A percentile compares a stretch with the other conserved stretches of the same genome.
phyloP scores from a whole-genome alignment of 2,329 filamentous ascomycete species.

The Akanthomyces dipterigenus region DNA sequence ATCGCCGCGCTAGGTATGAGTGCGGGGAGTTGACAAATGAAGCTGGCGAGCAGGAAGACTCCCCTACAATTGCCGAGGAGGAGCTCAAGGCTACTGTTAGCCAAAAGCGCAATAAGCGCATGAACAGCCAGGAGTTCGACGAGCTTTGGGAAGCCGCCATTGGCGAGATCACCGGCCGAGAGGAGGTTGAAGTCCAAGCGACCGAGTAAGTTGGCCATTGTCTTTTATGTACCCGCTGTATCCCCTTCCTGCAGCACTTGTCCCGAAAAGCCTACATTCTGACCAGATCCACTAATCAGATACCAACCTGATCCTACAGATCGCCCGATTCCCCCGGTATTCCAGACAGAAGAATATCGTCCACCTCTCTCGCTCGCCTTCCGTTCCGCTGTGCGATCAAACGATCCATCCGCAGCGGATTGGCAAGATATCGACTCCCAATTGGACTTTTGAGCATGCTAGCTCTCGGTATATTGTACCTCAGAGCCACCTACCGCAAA shows the following conservation, averaged over 20 bases:
- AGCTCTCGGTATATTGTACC: constrained; percentile 51
- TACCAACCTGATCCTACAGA: constrained; percentile 66
- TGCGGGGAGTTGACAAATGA: constrained; percentile 68
- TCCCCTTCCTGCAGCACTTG: background rate
- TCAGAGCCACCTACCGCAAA: constrained; percentile 54
- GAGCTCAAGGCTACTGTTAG: constrained; percentile 72
- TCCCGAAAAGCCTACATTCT: constrained; percentile 29
- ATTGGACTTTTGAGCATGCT: constrained; percentile 60
- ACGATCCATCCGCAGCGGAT: constrained; percentile 67
- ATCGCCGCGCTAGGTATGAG: constrained; percentile 82
- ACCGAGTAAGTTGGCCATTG: constrained; percentile 43
- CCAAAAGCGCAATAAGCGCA: constrained; percentile 70
- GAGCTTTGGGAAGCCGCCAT: constrained; percentile 74
- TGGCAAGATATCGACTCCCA: constrained; percentile 83
- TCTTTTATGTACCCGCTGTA: constrained; percentile 16
- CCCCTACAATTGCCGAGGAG: constrained; percentile 56
- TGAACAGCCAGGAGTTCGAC: constrained; percentile 85
- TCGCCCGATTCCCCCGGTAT: constrained; percentile 55
- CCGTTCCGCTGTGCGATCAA: constrained; percentile 76
- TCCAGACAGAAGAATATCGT: constrained; percentile 61
- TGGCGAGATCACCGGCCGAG: constrained; percentile 59
- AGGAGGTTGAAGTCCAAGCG: constrained; percentile 48
- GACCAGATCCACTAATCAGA: constrained; percentile 78
- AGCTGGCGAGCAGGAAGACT: constrained; percentile 50
- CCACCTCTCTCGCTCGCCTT: constrained; percentile 86